Percentiles rank a stretch among this genome's conserved stretches.
phyloP scores from a whole-genome alignment of 768 basidiomycete species.

The Collybia sp. region DNA sequence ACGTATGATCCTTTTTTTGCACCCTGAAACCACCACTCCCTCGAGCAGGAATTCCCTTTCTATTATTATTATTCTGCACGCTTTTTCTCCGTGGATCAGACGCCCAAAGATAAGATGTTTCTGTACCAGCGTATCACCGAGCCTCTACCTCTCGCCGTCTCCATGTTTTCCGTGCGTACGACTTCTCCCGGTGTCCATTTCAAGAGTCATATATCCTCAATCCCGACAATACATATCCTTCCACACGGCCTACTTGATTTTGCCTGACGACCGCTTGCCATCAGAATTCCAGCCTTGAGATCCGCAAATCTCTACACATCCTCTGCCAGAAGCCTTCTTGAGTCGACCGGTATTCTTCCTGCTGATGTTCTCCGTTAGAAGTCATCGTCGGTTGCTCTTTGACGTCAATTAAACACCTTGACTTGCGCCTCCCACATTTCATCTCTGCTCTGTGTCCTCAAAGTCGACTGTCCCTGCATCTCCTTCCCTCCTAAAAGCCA shows the following conservation, averaged over 20 bases:
- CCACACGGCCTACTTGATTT: constrained; percentile 9
- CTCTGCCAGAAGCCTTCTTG: constrained; percentile 21
- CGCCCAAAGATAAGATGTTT: too few relatives aligned
- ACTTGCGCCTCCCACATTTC: constrained; percentile 18
- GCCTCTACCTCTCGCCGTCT: too few relatives aligned
- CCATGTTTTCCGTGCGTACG: too few relatives aligned
- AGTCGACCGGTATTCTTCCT: constrained; percentile 23
- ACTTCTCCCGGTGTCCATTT: too few relatives aligned
- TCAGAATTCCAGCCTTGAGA: constrained; percentile 33
- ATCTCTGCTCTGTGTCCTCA: constrained; percentile 27
- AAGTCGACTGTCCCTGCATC: constrained; percentile 12
- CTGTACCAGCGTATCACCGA: too few relatives aligned
- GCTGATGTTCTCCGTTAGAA: constrained; percentile 19
- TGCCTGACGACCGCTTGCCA: constrained; percentile 33
- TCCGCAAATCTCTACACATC: constrained; percentile 30
- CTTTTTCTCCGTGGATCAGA: too few relatives aligned
- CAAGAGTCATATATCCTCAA: too few relatives aligned
- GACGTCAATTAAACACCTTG: constrained; percentile 44
- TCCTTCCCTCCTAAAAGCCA: constrained; percentile 23
- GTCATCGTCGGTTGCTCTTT: constrained; percentile 28
- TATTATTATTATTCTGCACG: constrained; percentile 1
- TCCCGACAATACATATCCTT: constrained; percentile 14
- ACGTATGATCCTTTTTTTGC: too few relatives aligned
- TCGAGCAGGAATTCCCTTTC: constrained; percentile 7
- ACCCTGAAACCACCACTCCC: constrained; percentile 7